Base-by-base conservation (phyloP, 2,329 filamentous ascomycete species). In the Colletotrichum sp. region DNA sequence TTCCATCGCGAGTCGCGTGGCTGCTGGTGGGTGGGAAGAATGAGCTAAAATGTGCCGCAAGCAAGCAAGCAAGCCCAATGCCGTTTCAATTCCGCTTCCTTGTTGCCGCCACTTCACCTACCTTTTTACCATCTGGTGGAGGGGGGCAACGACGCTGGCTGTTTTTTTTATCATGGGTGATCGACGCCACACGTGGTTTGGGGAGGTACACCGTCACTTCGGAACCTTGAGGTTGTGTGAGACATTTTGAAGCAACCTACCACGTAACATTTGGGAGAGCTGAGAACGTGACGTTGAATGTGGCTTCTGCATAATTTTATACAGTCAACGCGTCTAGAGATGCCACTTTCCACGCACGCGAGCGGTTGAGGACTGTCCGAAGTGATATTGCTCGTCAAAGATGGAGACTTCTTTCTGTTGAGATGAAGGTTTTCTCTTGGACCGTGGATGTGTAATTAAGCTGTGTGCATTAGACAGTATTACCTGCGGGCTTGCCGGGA, bases 1-100 rank as follows among this genome's bases (percentile, higher is more conserved):
- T 49, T 63, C 49, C 26, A 32, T 63, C 21, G 49, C 21, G 39
- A 70, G 68, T 70, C 68, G 68, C 57, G 68, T 70, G 68, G 68
- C 68, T 70, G 36, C 8, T 32, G 26, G 16, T 69, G 34, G 24
- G 55, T 32, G 36, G 24, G 32, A 60, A 26, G 34, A 32, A 44
- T 15, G 4, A 69, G 67, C 32, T 60, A 60, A 32, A 60, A 69
- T 59, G 66, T 57, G 66, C 44, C n/a, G n/a, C 44, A 49, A 21
- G 10, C 59, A 62, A 24, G n/a, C 44, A 49, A 49, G 44, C 59
- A 62, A 34, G 59, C 59, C 59, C 39, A 44, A 44, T 30, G 32
- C n/a, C 59, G 59, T 34, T 62, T 39, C 62, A 24, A 49, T 49
- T 0, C 44, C 44, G 18, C 44, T 49, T 49, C n/a, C 44, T 44